Conservation (phyloP, 1,284 basidiomycete genomes). For the Irpex sp. region DNA sequence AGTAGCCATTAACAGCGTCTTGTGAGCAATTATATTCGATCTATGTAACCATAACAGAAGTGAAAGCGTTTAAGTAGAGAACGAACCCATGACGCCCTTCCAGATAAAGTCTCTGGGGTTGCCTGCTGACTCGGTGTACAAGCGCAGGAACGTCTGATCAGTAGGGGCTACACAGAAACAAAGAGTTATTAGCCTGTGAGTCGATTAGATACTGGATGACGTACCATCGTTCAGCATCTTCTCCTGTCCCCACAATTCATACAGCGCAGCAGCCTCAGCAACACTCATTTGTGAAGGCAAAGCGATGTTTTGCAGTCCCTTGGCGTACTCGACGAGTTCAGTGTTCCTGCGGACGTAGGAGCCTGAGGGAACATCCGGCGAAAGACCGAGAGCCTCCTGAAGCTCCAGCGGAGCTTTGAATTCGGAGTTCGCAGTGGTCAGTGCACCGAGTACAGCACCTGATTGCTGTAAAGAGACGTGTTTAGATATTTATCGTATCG, state of each 20-base stretch:
- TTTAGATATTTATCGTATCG: background rate
- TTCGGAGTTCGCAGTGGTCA: conserved; percentile 52
- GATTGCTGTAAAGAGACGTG: conserved; percentile 36
- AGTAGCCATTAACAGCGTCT: background rate
- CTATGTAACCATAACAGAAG: background rate
- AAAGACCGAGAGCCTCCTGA: conserved; percentile 47
- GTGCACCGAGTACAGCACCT: conserved; percentile 65
- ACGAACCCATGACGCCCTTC: conserved; percentile 55
- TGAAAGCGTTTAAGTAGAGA: conserved; percentile 12
- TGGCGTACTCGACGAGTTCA: conserved; percentile 44
- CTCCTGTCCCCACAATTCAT: conserved; percentile 67
- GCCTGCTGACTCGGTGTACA: conserved; percentile 69
- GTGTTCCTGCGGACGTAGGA: conserved; percentile 49
- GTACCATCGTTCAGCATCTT: conserved; percentile 45
- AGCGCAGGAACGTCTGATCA: conserved; percentile 68
- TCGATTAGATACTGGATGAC: conserved; percentile 15
- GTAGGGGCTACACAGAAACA: conserved; percentile 34
- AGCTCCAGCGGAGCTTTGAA: conserved; percentile 59
- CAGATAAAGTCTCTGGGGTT: conserved; percentile 74
- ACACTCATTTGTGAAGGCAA: conserved; percentile 59
- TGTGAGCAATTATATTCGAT: background rate
- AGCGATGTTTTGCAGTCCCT: conserved; percentile 48
- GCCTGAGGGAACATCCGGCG: conserved; percentile 33
- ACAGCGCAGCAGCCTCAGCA: conserved; percentile 62
- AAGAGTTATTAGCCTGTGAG: background rate